Base-by-base conservation (phyloP, 768 basidiomycete species). In the Russula griseocarnosa region DNA sequence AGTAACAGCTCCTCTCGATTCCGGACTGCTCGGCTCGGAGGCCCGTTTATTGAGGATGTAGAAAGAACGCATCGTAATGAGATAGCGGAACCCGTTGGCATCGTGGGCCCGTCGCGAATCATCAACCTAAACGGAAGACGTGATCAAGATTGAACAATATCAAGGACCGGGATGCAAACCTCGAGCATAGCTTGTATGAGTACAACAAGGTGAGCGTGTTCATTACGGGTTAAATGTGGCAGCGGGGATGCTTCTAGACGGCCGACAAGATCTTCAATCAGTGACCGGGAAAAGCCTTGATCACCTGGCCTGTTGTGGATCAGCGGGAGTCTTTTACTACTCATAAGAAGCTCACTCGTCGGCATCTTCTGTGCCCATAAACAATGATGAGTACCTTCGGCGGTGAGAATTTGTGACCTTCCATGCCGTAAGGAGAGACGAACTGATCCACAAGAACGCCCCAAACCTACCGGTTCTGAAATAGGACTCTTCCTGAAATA, bases 101-200 rank as follows among this genome's bases (percentile, higher is more conserved):
- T 99, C 96, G 28, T 98, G 77, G 0, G 95, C 86, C n/a, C 94
- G 85, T 2, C 86, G 83, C 72, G 95, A 93, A 69, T 93, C 90
- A 54, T 98, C 90, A 40, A 92, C 86, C 93, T 97, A 67, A 32
- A 60, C 60, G 66, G 57, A 28, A 14, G 18, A 20, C 8, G 6
- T 49, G 49, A 42, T 67, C 40, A 53, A 36, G 22, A 20, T 34
- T 54, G 53, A 28, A 61, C 46, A 58, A 26, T 65, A 46, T 5
- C 57, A 55, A 54, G 55, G 14, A 10, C 36, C 18, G 57, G 24
- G 57, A 16, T n/a, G 54, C 54, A n/a, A 72, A 89, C 94, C 80
- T 96, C 91, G 18, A 94, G 75, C 0, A 92, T 88, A 8, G 94
- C 88, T 74, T 95, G 90, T 57, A 95, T 87, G 9, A 98, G 80